Percentiles rank a stretch among this genome's conserved stretches.
Conservation (phyloP, 2,329 filamentous ascomycete genomes). For the Claviceps sp. region DNA sequence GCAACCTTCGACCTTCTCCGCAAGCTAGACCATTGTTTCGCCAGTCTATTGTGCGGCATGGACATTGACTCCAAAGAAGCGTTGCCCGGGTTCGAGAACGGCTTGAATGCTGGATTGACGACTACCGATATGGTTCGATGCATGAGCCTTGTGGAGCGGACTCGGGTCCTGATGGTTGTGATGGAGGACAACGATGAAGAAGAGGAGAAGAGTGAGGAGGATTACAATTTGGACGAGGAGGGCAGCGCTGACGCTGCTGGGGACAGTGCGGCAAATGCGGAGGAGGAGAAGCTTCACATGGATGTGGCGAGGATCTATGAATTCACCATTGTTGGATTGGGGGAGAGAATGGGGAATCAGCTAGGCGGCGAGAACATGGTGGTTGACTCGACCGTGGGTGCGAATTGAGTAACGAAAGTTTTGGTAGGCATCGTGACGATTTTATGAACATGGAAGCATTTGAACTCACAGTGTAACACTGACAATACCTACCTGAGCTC, state of each 20-base stretch:
- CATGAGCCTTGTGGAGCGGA: slow-evolving; percentile 66
- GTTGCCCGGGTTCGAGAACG: slow-evolving; percentile 57
- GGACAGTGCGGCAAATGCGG: slow-evolving; percentile 26
- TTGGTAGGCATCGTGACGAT: neutral
- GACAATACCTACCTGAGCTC: too few species aligned
- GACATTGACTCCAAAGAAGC: slow-evolving; percentile 51
- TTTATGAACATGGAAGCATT: neutral
- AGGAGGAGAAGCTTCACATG: slow-evolving; percentile 45
- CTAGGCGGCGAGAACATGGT: slow-evolving; percentile 11
- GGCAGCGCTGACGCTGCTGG: slow-evolving; percentile 5
- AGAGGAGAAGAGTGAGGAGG: slow-evolving; percentile 20
- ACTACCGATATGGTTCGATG: slow-evolving; percentile 78
- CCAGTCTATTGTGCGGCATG: slow-evolving; percentile 54
- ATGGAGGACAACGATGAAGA: slow-evolving; percentile 29
- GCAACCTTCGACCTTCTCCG: slow-evolving; percentile 56
- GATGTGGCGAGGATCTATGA: slow-evolving; percentile 69
- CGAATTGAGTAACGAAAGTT: neutral
- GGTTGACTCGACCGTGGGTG: slow-evolving; percentile 1
- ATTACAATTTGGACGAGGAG: slow-evolving; percentile 4
- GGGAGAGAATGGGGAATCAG: slow-evolving; percentile 45
- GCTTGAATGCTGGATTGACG: slow-evolving; percentile 52
- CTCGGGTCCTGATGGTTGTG: slow-evolving; percentile 56
- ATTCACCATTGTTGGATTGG: slow-evolving; percentile 61
- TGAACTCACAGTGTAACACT: neutral
- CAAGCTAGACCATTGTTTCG: slow-evolving; percentile 76